phyloP scores from a whole-genome alignment of 495 filamentous ascomycete species.

The Penicillium coffeae region DNA sequence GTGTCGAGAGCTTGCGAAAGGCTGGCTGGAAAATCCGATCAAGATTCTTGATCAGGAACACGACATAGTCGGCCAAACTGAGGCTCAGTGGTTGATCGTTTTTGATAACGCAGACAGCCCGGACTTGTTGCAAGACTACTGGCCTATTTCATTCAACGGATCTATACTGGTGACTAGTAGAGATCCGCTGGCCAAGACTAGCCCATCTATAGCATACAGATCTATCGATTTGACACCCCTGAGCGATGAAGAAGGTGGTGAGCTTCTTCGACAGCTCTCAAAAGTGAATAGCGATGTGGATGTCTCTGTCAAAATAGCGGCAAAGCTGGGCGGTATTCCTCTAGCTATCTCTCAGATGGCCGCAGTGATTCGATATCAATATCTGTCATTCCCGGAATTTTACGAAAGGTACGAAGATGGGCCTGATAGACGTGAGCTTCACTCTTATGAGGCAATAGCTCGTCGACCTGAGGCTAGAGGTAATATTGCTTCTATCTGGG shows the following conservation, averaged over 20 bases:
- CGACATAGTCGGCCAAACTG: slow-evolving; percentile 6
- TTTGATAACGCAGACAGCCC: slow-evolving; percentile 38
- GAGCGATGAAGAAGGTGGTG: slow-evolving; percentile 12
- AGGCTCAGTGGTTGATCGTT: slow-evolving; percentile 36
- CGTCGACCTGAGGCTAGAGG: slow-evolving; percentile 21
- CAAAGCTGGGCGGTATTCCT: slow-evolving; percentile 31
- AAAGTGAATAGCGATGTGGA: background rate
- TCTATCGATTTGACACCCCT: slow-evolving; percentile 13
- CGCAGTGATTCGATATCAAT: slow-evolving; percentile 27
- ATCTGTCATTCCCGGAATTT: slow-evolving; percentile 25
- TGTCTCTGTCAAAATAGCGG: slow-evolving; percentile 6
- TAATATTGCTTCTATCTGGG: slow-evolving; percentile 34
- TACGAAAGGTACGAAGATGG: slow-evolving; percentile 24
- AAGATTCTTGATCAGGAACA: slow-evolving; percentile 8
- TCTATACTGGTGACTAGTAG: slow-evolving; percentile 38
- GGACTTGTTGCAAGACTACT: slow-evolving; percentile 28
- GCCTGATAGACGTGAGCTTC: slow-evolving; percentile 17
- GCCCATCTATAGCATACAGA: slow-evolving; percentile 7
- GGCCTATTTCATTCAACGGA: slow-evolving; percentile 30
- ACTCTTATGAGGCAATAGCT: slow-evolving; percentile 14
- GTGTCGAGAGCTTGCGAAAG: slow-evolving; percentile 19
- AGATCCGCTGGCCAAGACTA: slow-evolving; percentile 17
- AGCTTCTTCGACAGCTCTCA: slow-evolving; percentile 16
- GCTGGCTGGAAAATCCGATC: slow-evolving; percentile 30
- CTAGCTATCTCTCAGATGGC: slow-evolving; percentile 43